These are phyloP conservation scores for Pelargonium citronellum DNA, from an alignment of 441 rosid species.

Conservation along the genomic window DNA sequence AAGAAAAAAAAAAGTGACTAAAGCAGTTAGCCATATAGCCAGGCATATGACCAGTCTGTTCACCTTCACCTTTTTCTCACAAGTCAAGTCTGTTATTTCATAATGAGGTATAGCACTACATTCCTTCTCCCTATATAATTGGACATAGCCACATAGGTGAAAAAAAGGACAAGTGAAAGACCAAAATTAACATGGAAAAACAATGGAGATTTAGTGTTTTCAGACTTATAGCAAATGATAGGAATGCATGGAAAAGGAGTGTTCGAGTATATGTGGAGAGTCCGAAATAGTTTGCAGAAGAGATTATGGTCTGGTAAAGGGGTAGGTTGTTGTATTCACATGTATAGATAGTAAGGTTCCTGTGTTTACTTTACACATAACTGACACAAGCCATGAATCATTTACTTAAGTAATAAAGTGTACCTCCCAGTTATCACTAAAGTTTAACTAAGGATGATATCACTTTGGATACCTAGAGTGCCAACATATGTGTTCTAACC, in stretches of 20 bases:
- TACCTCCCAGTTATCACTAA: not conserved
- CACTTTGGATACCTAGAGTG: not conserved
- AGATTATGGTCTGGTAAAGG: not conserved
- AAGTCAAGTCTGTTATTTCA: not conserved
- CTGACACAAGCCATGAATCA: not conserved
- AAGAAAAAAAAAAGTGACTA: not conserved
- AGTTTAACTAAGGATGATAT: not conserved
- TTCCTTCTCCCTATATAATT: not conserved
- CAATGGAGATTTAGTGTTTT: not conserved
- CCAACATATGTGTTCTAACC: not conserved
- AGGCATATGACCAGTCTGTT: not conserved
- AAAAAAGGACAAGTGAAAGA: not conserved
- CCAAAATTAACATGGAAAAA: not conserved
- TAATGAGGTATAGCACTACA: not conserved
- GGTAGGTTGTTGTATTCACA: not conserved
- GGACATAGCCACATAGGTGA: not conserved
- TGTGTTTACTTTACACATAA: not conserved
- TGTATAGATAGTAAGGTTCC: not conserved
- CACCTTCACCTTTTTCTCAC: not conserved
- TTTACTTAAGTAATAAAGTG: not conserved
- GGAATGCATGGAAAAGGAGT: not conserved
- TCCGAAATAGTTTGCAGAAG: not conserved
- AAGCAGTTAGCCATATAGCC: not conserved
- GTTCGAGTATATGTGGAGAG: not conserved
- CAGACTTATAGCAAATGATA: not conserved